Conservation (phyloP, 192 early-diverging fungal genomes). For the Haplosporangium gracile region DNA sequence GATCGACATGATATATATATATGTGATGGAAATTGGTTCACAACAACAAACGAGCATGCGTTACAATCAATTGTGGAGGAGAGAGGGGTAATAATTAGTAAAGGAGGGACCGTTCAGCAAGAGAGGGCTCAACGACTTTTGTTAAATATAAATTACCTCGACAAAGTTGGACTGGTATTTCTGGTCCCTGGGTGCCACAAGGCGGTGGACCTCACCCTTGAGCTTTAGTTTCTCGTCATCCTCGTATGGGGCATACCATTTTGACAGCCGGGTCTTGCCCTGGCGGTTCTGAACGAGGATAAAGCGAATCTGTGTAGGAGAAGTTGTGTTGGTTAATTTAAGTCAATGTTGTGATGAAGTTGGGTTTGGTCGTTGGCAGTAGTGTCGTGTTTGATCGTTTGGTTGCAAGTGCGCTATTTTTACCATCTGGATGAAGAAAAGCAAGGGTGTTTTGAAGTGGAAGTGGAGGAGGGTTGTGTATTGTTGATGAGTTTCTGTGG, state of each 20-base stretch:
- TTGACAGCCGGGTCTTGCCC: conserved; percentile 96
- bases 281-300: conserved; percentile 99
- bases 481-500: neutral
- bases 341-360: neutral
- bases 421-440: conserved; percentile 9
- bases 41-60: neutral
- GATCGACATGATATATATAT: neutral
- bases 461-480: neutral
- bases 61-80: neutral
- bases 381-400: neutral
- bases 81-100: neutral
- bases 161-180: conserved; percentile 99
- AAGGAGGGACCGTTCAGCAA: neutral
- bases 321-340: neutral
- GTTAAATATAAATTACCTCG: conserved; percentile 70
- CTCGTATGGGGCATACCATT: conserved; percentile 96
- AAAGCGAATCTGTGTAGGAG: conserved; percentile 79
- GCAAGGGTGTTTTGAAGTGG: neutral
- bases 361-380: neutral
- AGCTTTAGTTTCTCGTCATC: conserved; percentile 96
- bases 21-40: neutral
- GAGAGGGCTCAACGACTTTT: conserved; percentile 1
- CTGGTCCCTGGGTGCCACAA: conserved; percentile 96
- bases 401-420: neutral
- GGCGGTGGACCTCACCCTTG: conserved; percentile 95